These are phyloP conservation scores for Leccinum angustisporum DNA, from an alignment of 1,284 basidiomycete genomes.

Conservation along the genomic window DNA sequence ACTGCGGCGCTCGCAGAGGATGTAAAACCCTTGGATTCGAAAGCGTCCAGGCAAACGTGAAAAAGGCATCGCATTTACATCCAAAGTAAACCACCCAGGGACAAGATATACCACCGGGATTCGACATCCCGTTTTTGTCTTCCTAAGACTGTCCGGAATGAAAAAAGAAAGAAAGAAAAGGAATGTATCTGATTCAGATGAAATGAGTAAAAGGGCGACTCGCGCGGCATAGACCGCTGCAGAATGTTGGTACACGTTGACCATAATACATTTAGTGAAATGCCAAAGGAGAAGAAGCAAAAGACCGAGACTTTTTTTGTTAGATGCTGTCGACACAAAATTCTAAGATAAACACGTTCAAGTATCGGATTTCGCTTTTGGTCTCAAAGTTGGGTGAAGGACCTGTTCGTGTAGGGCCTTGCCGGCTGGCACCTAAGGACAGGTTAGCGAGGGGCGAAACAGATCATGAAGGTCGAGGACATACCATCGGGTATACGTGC, in stretches of 20 bases:
- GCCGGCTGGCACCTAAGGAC: slow-evolving; percentile 72
- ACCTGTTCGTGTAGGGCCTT: slow-evolving; percentile 91
- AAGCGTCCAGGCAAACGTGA: neutral
- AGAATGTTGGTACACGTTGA: slow-evolving; percentile 23
- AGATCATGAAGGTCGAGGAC: slow-evolving; percentile 20
- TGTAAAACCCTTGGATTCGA: neutral
- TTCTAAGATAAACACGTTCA: slow-evolving; percentile 11
- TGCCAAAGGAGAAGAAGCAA: slow-evolving; percentile 1
- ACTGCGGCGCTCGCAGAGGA: neutral
- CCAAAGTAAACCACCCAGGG: neutral
- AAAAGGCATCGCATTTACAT: neutral
- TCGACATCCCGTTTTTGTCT: neutral
- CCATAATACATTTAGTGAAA: slow-evolving; percentile 21
- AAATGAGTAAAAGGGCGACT: neutral
- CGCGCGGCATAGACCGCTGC: neutral
- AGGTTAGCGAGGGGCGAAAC: slow-evolving; percentile 6
- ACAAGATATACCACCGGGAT: neutral
- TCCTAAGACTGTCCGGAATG: neutral
- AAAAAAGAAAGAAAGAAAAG: neutral
- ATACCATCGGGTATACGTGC: slow-evolving; percentile 94
- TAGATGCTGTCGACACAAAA: neutral
- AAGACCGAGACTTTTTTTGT: neutral
- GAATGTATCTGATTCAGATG: neutral
- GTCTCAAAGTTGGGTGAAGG: slow-evolving; percentile 53
- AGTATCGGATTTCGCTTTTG: slow-evolving; percentile 25